A percentile compares a stretch with the other conserved stretches of the same genome.
phyloP scores from a whole-genome alignment of 2,329 filamentous ascomycete genomes.

The Pyrenophora graminea region DNA sequence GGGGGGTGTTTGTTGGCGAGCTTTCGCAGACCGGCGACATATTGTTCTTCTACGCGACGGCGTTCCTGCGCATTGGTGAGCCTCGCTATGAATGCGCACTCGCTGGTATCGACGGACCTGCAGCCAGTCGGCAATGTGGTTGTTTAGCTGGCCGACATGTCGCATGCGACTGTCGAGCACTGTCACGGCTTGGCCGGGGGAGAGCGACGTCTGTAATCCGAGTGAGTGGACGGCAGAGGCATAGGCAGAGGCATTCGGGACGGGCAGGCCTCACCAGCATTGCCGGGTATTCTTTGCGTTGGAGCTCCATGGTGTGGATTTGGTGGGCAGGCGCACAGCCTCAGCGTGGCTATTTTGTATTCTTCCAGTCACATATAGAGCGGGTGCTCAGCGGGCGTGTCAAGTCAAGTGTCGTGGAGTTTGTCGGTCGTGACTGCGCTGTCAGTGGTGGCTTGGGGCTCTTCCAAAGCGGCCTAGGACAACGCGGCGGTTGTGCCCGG shows the following conservation, averaged over 20 bases:
- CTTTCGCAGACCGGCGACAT: slow-evolving; percentile 80
- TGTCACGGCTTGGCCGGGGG: slow-evolving; percentile 78
- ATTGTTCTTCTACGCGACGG: slow-evolving; percentile 86
- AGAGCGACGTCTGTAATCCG: slow-evolving; percentile 69
- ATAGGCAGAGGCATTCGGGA: slow-evolving; percentile 17
- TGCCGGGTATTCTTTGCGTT: slow-evolving; percentile 87
- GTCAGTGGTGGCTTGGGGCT: slow-evolving; percentile 34
- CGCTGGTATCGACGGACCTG: slow-evolving; percentile 65
- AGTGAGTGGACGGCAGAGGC: slow-evolving; percentile 35
- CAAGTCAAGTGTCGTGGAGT: slow-evolving; percentile 31
- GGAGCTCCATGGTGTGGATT: slow-evolving; percentile 60
- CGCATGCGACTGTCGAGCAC: slow-evolving; percentile 85
- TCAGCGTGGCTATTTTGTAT: slow-evolving; percentile 19
- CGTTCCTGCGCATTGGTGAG: slow-evolving; percentile 70
- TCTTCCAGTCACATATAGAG: slow-evolving; percentile 39
- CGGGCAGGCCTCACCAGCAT: slow-evolving; percentile 71
- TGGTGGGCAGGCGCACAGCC: slow-evolving; percentile 34
- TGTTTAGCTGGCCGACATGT: slow-evolving; percentile 82
- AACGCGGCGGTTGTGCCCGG: slow-evolving; percentile 13
- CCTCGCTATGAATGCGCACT: slow-evolving; percentile 9
- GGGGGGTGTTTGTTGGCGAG: slow-evolving; percentile 75
- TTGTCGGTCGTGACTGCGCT: slow-evolving; percentile 35
- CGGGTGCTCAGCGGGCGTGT: slow-evolving; percentile 27
- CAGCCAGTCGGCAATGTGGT: slow-evolving; percentile 94
- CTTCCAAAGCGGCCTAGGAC: slow-evolving; percentile 27